Evolutionary conservation across 148 eudicot genomes (phyloP).

Genomic region (Fagopyrum tataricum): DNA sequence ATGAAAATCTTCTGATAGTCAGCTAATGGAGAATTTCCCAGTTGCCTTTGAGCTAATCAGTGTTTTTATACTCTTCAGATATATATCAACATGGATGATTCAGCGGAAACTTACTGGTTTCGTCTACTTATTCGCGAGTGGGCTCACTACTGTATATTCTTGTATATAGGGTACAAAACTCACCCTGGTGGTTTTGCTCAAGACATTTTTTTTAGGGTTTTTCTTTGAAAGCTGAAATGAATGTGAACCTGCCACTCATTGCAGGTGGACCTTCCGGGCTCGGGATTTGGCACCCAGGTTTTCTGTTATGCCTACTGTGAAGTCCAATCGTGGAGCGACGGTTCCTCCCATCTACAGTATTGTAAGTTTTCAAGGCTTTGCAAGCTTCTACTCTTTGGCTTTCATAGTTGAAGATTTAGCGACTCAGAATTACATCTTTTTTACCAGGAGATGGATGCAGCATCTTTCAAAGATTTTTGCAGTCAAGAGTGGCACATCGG

Average conservation of each 20-base stretch:
- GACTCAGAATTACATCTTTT: background rate
- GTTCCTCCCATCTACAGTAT: constrained; percentile 84
- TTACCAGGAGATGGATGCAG: constrained; percentile 86
- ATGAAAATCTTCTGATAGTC: constrained; percentile 10
- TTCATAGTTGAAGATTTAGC: background rate
- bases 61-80: constrained; percentile 35
- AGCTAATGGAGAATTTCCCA: background rate
- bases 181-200: background rate
- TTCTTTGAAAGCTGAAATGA: background rate
- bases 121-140: constrained; percentile 80
- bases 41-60: background rate
- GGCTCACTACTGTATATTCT: constrained; percentile 76
- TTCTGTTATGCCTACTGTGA: constrained; percentile 74
- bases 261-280: constrained; percentile 91
- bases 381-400: background rate
- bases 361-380: constrained; percentile 35
- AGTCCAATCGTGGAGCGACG: constrained; percentile 34
- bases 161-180: constrained; percentile 66
- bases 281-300: constrained; percentile 74
- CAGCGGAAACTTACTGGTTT: constrained; percentile 71
- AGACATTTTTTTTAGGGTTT: background rate
- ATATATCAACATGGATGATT: constrained; percentile 61
- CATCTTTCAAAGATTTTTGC: constrained; percentile 55
- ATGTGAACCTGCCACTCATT: background rate
- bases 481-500: constrained; percentile 82